Percentiles rank a stretch among this genome's conserved stretches.
phyloP scores from a whole-genome alignment of 768 basidiomycete species.

The Vararia minispora region DNA sequence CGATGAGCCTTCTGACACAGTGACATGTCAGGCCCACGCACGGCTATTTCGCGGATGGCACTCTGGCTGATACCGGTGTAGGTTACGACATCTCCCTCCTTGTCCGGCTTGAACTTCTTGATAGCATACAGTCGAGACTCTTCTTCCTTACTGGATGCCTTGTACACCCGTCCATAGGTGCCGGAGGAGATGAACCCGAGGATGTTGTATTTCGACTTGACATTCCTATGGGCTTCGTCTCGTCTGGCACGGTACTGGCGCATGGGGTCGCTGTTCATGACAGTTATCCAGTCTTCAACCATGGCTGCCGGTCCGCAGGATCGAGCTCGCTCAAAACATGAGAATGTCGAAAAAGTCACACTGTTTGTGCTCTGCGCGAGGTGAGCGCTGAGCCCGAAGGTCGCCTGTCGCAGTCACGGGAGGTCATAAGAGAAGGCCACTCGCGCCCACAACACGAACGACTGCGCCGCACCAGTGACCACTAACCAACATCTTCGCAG shows the following conservation, averaged over 20 bases:
- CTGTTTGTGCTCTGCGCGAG: no score
- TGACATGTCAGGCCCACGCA: constrained; percentile 28
- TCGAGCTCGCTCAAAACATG: no score
- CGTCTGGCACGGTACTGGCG: constrained; percentile 70
- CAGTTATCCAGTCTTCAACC: constrained; percentile 13
- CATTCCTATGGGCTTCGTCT: constrained; percentile 54
- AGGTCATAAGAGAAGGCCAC: no score
- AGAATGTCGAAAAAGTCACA: no score
- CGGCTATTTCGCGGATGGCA: constrained; percentile 93
- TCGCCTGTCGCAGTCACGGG: no score
- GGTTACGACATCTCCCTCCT: constrained; percentile 91
- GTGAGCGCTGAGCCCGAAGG: no score
- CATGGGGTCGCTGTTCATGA: constrained; percentile 59
- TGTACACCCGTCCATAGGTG: constrained; percentile 98
- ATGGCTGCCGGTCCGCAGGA: no score
- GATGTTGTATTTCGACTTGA: constrained; percentile 79
- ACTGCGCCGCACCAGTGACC: no score
- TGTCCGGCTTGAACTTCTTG: constrained; percentile 99
- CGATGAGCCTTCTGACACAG: background rate
- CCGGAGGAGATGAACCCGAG: constrained; percentile 97
- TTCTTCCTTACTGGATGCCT: constrained; percentile 70
- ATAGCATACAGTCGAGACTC: constrained; percentile 79
- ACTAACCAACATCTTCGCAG: no score
- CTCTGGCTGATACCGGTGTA: constrained; percentile 98
- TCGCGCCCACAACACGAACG: no score